These are phyloP conservation scores for Hansenula sp. DNA, from an alignment of 1,139 yeast genomes.

Conservation along the genomic window DNA sequence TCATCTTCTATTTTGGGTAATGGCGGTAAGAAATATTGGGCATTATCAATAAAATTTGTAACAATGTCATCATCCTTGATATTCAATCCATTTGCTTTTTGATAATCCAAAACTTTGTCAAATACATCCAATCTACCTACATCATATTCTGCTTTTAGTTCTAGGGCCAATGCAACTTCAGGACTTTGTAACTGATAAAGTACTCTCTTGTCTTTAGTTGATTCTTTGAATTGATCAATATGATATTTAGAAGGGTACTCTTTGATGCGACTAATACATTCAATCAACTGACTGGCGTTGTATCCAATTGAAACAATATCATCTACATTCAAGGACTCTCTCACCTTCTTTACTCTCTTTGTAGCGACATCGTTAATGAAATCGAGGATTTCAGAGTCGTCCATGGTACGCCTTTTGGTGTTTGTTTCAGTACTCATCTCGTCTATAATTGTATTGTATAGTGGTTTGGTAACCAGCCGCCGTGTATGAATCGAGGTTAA, in stretches of 20 bases:
- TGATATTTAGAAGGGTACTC: conserved; percentile 9
- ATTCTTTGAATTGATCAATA: conserved; percentile 8
- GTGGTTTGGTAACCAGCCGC: neutral
- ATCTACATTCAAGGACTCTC: conserved; percentile 3
- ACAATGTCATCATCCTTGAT: conserved; percentile 3
- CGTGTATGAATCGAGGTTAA: no score
- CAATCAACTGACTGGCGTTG: conserved; percentile 4
- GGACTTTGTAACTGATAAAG: conserved; percentile 9
- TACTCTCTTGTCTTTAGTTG: conserved; percentile 2
- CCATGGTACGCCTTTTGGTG: neutral
- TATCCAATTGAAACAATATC: conserved; percentile 7
- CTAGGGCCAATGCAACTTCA: conserved; percentile 6
- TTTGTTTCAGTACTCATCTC: neutral
- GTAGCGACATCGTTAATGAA: neutral
- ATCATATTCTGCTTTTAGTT: conserved; percentile 9
- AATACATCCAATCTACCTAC: conserved; percentile 8
- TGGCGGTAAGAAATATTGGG: conserved; percentile 5
- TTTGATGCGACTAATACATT: conserved; percentile 6
- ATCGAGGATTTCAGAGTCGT: neutral
- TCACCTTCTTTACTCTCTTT: neutral
- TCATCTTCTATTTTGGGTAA: conserved; percentile 6
- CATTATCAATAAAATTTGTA: conserved; percentile 2
- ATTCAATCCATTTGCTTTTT: neutral
- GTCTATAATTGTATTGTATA: neutral
- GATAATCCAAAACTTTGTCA: conserved; percentile 5